Evolutionary conservation across 495 filamentous ascomycete species (phyloP).

Genomic region (Talaromyces borbonicus): DNA sequence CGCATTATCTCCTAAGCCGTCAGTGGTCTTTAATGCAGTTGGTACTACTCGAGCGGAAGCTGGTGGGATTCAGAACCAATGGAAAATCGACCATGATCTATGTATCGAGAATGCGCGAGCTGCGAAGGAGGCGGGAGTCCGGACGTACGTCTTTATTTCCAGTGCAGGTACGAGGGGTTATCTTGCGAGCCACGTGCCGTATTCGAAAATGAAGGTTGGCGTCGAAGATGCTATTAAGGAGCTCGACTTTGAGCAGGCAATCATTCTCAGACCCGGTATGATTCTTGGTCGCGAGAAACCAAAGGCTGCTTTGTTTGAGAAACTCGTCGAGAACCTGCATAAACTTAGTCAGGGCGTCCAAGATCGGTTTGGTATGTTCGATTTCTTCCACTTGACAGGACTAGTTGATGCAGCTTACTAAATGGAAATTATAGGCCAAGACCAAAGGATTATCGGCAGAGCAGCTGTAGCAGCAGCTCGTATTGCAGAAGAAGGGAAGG

Average conservation of each 20-base stretch:
- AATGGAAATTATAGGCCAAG: slow-evolving; percentile 15
- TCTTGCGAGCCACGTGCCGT: slow-evolving; percentile 16
- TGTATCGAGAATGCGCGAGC: slow-evolving; percentile 37
- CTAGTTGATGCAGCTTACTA: background rate
- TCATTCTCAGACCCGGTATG: slow-evolving; percentile 30
- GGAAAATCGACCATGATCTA: slow-evolving; percentile 42
- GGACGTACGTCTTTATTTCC: slow-evolving; percentile 40
- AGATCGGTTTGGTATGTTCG: slow-evolving; percentile 22
- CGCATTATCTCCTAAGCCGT: slow-evolving; percentile 24
- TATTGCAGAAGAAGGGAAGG: slow-evolving; percentile 23
- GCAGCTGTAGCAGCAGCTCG: slow-evolving; percentile 27
- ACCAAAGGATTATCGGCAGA: slow-evolving; percentile 26
- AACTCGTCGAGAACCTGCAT: slow-evolving; percentile 17
- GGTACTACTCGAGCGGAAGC: slow-evolving; percentile 36
- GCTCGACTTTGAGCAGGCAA: slow-evolving; percentile 26
- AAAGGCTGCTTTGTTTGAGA: slow-evolving; percentile 22
- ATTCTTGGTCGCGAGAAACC: slow-evolving; percentile 24
- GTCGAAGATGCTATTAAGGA: slow-evolving; percentile 32
- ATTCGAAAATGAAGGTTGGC: slow-evolving; percentile 30
- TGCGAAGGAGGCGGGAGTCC: slow-evolving; percentile 40
- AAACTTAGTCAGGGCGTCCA: slow-evolving; percentile 20
- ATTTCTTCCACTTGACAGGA: background rate
- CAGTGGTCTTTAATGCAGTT: slow-evolving; percentile 38
- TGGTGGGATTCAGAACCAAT: slow-evolving; percentile 37
- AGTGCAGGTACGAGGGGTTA: slow-evolving; percentile 13